These are phyloP conservation scores for Colletotrichum sp. DNA, from an alignment of 2,329 filamentous ascomycete species.

Conservation along the genomic window DNA sequence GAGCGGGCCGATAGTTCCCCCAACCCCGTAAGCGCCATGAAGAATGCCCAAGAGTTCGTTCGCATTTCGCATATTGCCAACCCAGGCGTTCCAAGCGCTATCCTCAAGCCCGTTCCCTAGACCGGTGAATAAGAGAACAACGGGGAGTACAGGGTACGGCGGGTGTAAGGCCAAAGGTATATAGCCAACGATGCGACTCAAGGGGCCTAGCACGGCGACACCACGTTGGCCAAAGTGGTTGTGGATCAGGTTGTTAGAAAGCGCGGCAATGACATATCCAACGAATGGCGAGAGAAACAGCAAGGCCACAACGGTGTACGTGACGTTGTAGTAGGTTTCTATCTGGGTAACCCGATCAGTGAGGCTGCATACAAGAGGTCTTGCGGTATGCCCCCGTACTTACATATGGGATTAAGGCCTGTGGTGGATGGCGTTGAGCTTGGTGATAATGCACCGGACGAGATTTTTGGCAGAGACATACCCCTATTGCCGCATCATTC, in stretches of 20 bases:
- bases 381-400: background rate
- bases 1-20: constrained; percentile 72
- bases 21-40: constrained; percentile 75
- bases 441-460: background rate
- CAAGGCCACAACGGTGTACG: constrained; percentile 68
- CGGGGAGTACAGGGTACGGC: constrained; percentile 69
- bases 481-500: constrained; percentile 71
- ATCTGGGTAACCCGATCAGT: background rate
- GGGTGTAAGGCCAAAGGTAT: constrained; percentile 70
- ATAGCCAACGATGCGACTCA: constrained; percentile 69
- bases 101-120: constrained; percentile 76
- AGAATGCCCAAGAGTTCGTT: constrained; percentile 78
- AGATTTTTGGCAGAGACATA: constrained; percentile 42
- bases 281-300: constrained; percentile 71
- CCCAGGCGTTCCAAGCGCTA: constrained; percentile 63
- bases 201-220: constrained; percentile 69
- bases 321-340: constrained; percentile 65
- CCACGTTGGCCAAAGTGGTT: constrained; percentile 72
- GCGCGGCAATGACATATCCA: constrained; percentile 68
- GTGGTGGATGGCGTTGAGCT: background rate
- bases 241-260: constrained; percentile 70
- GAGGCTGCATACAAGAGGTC: background rate
- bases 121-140: constrained; percentile 69
- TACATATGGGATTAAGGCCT: background rate
- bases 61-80: constrained; percentile 73